A percentile compares a stretch with the other conserved stretches of the same genome.
Evolutionary conservation across 2,329 filamentous ascomycete genomes (phyloP).

Genomic region (Apiospora pterosperma): DNA sequence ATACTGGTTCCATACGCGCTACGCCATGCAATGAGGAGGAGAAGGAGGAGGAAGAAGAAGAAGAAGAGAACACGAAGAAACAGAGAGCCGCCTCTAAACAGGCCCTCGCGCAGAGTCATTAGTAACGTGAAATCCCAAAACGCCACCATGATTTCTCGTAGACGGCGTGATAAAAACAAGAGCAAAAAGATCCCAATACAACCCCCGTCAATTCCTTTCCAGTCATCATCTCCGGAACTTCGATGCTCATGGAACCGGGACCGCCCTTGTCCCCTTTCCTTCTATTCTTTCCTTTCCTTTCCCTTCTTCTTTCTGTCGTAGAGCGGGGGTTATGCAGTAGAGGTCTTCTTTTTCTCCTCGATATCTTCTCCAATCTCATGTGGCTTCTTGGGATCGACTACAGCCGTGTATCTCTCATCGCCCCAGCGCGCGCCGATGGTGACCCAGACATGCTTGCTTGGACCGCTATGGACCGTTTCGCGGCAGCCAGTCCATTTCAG

Average conservation of each 20-base stretch:
- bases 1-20: conserved; percentile 13
- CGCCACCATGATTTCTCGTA: conserved; percentile 18
- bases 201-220: background rate
- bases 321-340: conserved; percentile 6
- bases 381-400: conserved; percentile 53
- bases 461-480: conserved; percentile 49
- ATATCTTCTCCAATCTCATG: conserved; percentile 53
- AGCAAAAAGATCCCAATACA: background rate
- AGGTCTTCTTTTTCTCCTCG: conserved; percentile 32
- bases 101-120: conserved; percentile 6
- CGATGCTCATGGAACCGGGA: background rate
- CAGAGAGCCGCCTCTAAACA: conserved; percentile 4
- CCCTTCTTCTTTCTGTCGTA: background rate
- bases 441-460: conserved; percentile 65
- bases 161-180: conserved; percentile 6
- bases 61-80: background rate
- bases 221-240: background rate
- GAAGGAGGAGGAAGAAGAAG: background rate
- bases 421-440: conserved; percentile 62
- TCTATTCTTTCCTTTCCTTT: background rate
- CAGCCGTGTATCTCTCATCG: conserved; percentile 52
- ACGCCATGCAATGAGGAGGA: conserved; percentile 17
- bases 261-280: background rate
- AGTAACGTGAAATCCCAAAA: conserved; percentile 12
- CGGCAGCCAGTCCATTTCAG: conserved; percentile 58